Conservation (phyloP, 306 rosid genomes). For the Pterocarpus macrocarpus region DNA sequence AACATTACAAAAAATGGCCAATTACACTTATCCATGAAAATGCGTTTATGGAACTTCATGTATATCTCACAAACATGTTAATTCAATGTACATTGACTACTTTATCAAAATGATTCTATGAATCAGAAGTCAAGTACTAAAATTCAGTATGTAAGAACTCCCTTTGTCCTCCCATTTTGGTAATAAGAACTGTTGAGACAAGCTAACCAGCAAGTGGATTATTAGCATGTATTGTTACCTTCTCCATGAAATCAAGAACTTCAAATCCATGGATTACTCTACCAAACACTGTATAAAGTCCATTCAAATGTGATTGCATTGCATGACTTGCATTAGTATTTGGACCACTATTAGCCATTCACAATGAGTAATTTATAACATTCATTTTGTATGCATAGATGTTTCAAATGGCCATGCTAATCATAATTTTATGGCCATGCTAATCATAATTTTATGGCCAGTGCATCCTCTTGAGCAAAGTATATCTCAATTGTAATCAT, state of each 20-base stretch:
- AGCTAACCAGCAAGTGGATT: no score
- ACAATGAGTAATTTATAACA: constrained; percentile 10
- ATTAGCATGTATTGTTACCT: constrained; percentile 55
- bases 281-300: constrained; percentile 86
- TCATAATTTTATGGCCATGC: no score
- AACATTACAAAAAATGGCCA: no score
- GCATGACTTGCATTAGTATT: constrained; percentile 98
- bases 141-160: constrained; percentile 30
- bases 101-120: constrained; percentile 41
- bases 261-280: constrained; percentile 96
- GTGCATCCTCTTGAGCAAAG: constrained; percentile 1
- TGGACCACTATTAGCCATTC: constrained; percentile 98
- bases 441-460: not conserved
- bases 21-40: not conserved
- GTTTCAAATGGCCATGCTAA: no score
- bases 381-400: no score
- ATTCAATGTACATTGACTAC: constrained; percentile 23
- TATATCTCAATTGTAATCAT: constrained; percentile 19
- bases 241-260: constrained; percentile 98
- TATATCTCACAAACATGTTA: constrained; percentile 4
- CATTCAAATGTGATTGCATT: constrained; percentile 93
- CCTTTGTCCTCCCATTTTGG: not conserved
- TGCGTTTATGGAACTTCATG: not conserved
- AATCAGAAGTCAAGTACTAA: constrained; percentile 25
- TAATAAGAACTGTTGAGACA: no score